Evolutionary conservation across 2,329 filamentous ascomycete species (phyloP), one percentile per base, ranked within the genome.

Genomic region (Paecilomyces sp.): DNA sequence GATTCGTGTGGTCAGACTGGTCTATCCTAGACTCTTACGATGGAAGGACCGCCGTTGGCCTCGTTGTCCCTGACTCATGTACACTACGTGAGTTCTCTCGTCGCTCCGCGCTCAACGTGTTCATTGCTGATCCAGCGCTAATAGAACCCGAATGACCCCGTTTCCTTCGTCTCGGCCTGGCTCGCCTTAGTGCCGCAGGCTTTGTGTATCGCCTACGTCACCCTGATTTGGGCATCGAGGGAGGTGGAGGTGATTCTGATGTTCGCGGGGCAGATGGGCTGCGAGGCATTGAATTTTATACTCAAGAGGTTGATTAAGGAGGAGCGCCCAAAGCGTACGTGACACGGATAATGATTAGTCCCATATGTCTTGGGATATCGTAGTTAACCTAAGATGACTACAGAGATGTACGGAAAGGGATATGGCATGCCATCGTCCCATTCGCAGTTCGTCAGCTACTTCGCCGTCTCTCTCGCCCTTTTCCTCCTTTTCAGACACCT

Each of bases 341-440:
- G 28, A 53, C 28, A 53, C 33, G 24, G 25, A 18, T 31, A 7
- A 4, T 41, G 15, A 54, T 31, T 11, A 34, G 11, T 59, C 13
- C 30, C 30, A 50, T 56, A 12, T 11, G 36, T 50, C n/a, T n/a
- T 18, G 1, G 24, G 11, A 55, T n/a, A 12, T 18, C 6, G 28
- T 50, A 67, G 50, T 51, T 18, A 18, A 57, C 4, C 58, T n/a
- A 7, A 36, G 58, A 36, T 34, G 50, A 13, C 31, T n/a, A 33
- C 65, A 87, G 84, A 85, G 75, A 85, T 88, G 80, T 87, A 92
- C 70, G 85, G 91, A 59, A 96, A 96, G 75, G 94, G 94, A 64
- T 99, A 99, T 72, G 95, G 94, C 67, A 99, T 99, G 95, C 94
- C 94, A 11, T 88, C 85, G 7, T 97, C 92, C 41, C 94, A 99